Conservation (phyloP, 108 stramenopile genomes). For the Stephanodiscus triporus region DNA sequence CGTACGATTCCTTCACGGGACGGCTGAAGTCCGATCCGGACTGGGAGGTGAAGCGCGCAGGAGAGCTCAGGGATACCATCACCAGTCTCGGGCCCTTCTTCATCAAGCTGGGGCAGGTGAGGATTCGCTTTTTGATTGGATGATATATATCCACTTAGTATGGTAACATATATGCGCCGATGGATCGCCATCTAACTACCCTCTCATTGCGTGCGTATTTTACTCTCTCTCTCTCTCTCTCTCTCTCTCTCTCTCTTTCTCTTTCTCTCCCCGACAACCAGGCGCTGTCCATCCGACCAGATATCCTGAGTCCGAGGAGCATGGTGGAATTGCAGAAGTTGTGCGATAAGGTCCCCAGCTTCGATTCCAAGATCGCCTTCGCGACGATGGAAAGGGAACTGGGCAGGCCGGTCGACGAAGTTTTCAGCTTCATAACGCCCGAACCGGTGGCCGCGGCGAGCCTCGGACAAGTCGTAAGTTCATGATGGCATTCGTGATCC, state of each 20-base stretch:
- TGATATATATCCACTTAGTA: neutral
- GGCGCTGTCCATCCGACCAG: conserved; percentile 92
- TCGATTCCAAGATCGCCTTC: conserved; percentile 83
- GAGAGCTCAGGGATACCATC: conserved; percentile 84
- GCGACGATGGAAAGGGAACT: conserved; percentile 89
- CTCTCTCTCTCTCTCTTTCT: neutral
- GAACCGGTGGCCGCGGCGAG: conserved; percentile 95
- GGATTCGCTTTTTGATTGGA: too few relatives aligned
- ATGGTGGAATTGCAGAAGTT: conserved; percentile 97
- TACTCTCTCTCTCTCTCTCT: neutral
- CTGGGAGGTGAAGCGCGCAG: conserved; percentile 84
- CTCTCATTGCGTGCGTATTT: neutral
- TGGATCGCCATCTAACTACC: neutral
- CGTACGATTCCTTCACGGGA: conserved; percentile 59
- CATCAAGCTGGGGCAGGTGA: conserved; percentile 79
- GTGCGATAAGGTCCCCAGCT: conserved; percentile 95
- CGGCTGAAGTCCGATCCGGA: conserved; percentile 70
- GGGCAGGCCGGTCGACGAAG: conserved; percentile 75
- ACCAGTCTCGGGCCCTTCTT: conserved; percentile 92
- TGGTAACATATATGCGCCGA: too few relatives aligned
- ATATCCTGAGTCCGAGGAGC: conserved; percentile 82
- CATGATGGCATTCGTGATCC: too few relatives aligned
- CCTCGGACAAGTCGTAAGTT: conserved; percentile 83
- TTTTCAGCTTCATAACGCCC: conserved; percentile 88
- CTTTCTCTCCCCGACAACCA: conserved; percentile 49